phyloP scores from a whole-genome alignment of 2,329 filamentous ascomycete genomes.

The Monosporascus ibericus region DNA sequence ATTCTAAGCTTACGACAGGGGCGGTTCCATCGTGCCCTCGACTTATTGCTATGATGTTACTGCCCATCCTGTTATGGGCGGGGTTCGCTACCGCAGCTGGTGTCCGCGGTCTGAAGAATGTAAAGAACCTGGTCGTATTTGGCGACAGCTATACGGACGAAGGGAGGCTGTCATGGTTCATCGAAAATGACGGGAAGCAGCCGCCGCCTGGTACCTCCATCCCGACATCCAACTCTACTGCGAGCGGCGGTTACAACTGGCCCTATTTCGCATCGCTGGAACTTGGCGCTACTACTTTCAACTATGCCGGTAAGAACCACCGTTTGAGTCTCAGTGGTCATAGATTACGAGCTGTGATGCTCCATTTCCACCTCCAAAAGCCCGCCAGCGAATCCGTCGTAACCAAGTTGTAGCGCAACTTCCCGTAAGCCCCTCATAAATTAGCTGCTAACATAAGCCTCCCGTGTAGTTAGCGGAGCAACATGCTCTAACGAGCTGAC shows the following conservation, averaged over 20 bases:
- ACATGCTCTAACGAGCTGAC: constrained; percentile 66
- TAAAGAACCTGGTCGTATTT: constrained; percentile 62
- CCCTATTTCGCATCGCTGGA: constrained; percentile 58
- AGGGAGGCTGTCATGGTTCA: constrained; percentile 58
- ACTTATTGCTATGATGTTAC: constrained; percentile 1
- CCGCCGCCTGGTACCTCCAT: constrained; percentile 55
- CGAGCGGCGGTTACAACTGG: constrained; percentile 64
- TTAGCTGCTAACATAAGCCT: neutral
- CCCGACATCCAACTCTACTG: constrained; percentile 42
- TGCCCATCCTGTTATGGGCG: constrained; percentile 1
- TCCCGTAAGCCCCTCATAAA: neutral
- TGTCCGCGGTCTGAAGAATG: constrained; percentile 15
- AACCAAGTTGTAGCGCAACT: neutral
- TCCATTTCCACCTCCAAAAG: neutral
- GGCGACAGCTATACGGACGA: constrained; percentile 76
- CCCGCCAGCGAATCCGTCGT: neutral
- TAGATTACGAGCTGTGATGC: neutral
- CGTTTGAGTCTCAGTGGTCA: neutral
- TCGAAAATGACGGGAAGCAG: constrained; percentile 46
- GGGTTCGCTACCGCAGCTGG: neutral
- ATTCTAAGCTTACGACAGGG: neutral
- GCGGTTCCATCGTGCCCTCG: neutral
- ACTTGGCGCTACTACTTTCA: constrained; percentile 49
- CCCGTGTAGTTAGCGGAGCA: constrained; percentile 52
- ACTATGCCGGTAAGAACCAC: constrained; percentile 51